A percentile compares a stretch with the other conserved stretches of the same genome.
These are phyloP conservation scores for Phanerochaete carnosa DNA, from an alignment of 768 basidiomycete genomes.

Conservation along the genomic window DNA sequence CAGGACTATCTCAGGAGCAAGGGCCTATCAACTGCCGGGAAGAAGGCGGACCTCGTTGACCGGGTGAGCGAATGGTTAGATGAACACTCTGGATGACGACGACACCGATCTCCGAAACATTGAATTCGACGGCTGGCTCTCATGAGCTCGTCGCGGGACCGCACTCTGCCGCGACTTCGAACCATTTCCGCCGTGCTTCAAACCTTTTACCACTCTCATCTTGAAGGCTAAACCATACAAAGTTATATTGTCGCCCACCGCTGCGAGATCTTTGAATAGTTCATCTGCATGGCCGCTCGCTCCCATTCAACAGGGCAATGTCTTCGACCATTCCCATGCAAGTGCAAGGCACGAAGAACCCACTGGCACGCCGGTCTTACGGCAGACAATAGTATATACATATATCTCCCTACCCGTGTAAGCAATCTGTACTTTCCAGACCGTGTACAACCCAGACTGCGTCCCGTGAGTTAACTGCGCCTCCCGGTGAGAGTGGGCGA, in stretches of 20 bases:
- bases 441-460: not conserved
- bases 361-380: not conserved
- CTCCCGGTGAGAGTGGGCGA: not conserved
- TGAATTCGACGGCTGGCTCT: not conserved
- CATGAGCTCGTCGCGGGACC: not conserved
- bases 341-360: not conserved
- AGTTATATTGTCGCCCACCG: constrained; percentile 1
- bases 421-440: not conserved
- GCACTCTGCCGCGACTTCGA: not conserved
- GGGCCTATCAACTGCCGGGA: constrained; percentile 57
- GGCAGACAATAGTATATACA: not conserved
- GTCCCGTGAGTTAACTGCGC: not conserved
- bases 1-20: constrained; percentile 77
- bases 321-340: not conserved
- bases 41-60: constrained; percentile 69
- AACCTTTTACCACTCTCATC: not conserved
- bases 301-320: not conserved
- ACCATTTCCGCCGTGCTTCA: not conserved
- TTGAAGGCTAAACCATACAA: constrained; percentile 1
- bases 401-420: not conserved
- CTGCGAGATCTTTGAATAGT: not conserved
- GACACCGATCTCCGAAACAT: not conserved
- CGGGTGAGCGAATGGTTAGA: constrained; percentile 65
- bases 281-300: not conserved
- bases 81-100: constrained; percentile 13